A percentile compares a stretch with the other conserved stretches of the same genome.
These are phyloP conservation scores for Trametes punicea DNA, from an alignment of 768 basidiomycete species.

Conservation along the genomic window DNA sequence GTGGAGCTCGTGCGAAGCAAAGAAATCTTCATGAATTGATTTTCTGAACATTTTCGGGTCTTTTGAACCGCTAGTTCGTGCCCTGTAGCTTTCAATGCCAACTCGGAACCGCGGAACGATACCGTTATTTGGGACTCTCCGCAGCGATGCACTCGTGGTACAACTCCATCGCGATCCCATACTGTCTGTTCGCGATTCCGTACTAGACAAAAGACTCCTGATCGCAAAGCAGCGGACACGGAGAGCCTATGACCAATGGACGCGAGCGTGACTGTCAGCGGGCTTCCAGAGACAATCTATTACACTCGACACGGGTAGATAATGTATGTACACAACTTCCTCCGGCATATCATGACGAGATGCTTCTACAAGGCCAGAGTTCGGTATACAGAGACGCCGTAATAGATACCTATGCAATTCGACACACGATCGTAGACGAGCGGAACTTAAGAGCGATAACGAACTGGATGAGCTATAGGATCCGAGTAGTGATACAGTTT, in stretches of 20 bases:
- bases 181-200: no score
- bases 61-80: constrained; percentile 14
- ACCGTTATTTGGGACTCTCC: not conserved
- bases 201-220: no score
- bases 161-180: not conserved
- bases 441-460: not conserved
- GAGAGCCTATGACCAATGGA: not conserved
- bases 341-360: constrained; percentile 7
- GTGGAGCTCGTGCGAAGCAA: constrained; percentile 5
- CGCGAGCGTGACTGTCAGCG: not conserved
- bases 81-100: not conserved
- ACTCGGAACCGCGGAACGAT: constrained; percentile 2
- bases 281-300: not conserved
- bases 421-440: not conserved
- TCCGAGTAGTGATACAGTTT: not conserved
- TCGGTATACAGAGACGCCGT: constrained; percentile 2
- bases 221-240: not conserved
- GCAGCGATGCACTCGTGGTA: not conserved
- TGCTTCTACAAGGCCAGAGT: constrained; percentile 13
- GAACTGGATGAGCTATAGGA: constrained; percentile 34
- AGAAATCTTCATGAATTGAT: not conserved
- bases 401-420: not conserved
- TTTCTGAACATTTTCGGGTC: not conserved
- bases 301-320: constrained; percentile 7
- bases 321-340: constrained; percentile 16